These are phyloP conservation scores for Vaccinium vitisidaea DNA, from an alignment of 148 eudicot genomes.

Conservation along the genomic window DNA sequence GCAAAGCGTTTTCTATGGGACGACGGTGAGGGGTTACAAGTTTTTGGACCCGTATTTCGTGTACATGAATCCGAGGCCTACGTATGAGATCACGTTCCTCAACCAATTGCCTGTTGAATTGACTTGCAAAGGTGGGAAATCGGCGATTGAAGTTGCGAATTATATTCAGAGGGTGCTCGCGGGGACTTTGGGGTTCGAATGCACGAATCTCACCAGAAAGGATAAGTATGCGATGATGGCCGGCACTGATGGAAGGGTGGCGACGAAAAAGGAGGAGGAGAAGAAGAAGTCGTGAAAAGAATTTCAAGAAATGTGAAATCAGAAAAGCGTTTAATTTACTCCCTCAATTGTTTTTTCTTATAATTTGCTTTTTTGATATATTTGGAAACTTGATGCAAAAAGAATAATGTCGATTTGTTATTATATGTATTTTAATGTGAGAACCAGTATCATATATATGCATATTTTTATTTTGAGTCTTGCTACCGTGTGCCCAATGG, in stretches of 20 bases:
- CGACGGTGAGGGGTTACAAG: conserved; percentile 48
- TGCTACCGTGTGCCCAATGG: no score
- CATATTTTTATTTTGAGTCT: not conserved
- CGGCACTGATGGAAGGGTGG: conserved; percentile 52
- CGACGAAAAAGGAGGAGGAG: conserved; percentile 23
- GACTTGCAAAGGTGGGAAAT: conserved; percentile 50
- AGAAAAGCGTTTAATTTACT: not conserved
- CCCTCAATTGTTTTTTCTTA: not conserved
- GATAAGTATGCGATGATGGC: conserved; percentile 65
- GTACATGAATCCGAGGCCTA: conserved; percentile 72
- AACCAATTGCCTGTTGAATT: conserved; percentile 49
- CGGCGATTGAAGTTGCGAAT: conserved; percentile 60
- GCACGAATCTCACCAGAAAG: conserved; percentile 58
- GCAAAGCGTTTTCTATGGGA: conserved; percentile 56
- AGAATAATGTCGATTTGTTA: not conserved
- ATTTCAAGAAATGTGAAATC: not conserved
- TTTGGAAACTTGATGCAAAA: not conserved
- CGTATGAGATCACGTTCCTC: conserved; percentile 56
- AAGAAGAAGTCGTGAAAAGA: not conserved
- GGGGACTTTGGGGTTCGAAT: conserved; percentile 51
- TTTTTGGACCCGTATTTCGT: conserved; percentile 54
- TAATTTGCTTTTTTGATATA: not conserved
- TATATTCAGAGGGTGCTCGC: conserved; percentile 54
- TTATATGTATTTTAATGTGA: not conserved
- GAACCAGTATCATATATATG: not conserved